Conservation (phyloP, 192 early-diverging fungal genomes). For the Mortierella alpina region DNA sequence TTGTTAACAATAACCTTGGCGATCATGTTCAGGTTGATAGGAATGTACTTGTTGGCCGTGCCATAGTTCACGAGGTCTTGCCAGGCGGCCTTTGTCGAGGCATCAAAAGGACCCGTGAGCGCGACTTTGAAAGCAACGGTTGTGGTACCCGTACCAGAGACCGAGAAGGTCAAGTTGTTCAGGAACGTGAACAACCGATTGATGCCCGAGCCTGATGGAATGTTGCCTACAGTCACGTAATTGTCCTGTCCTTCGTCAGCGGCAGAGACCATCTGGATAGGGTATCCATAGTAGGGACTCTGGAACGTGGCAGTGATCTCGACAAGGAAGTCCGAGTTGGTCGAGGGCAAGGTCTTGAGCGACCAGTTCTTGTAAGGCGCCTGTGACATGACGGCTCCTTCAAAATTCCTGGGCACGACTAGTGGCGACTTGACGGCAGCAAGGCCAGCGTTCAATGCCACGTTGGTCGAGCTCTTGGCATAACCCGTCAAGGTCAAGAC, state of each 20-base stretch:
- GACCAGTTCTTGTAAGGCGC: constrained; percentile 41
- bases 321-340: background rate
- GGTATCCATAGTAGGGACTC: constrained; percentile 37
- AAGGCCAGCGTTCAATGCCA: constrained; percentile 36
- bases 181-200: constrained; percentile 16
- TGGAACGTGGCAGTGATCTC: constrained; percentile 38
- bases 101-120: background rate
- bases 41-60: constrained; percentile 15
- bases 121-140: constrained; percentile 21
- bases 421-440: constrained; percentile 1
- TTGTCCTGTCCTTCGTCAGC: background rate
- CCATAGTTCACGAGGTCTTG: constrained; percentile 15
- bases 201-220: background rate
- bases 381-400: constrained; percentile 31
- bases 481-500: constrained; percentile 18
- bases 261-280: constrained; percentile 3
- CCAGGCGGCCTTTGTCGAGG: background rate
- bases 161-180: constrained; percentile 13
- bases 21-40: constrained; percentile 14
- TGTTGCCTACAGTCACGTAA: background rate
- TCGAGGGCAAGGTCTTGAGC: constrained; percentile 17
- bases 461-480: constrained; percentile 2
- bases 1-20: constrained; percentile 18
- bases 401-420: constrained; percentile 12
- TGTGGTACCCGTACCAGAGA: constrained; percentile 10